Evolutionary conservation across 805 yeast species (phyloP).

Genomic region (Ogataea siamensis): DNA sequence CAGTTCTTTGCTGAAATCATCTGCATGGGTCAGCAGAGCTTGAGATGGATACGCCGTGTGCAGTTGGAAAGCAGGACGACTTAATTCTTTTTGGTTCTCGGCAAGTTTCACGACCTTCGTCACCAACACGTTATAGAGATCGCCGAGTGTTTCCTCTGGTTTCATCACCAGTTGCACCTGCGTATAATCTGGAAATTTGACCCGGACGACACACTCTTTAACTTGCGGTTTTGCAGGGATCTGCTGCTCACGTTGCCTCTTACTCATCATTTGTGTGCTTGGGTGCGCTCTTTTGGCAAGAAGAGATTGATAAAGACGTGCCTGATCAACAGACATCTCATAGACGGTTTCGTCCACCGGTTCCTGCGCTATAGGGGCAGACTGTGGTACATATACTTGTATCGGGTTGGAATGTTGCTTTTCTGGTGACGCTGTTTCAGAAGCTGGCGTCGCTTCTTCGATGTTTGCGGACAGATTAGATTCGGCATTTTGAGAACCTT

Average conservation of each 20-base stretch:
- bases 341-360: slow-evolving; percentile 37
- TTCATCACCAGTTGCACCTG: slow-evolving; percentile 49
- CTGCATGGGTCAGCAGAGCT: slow-evolving; percentile 24
- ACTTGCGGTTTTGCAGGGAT: slow-evolving; percentile 28
- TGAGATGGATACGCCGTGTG: slow-evolving; percentile 49
- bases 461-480: no score
- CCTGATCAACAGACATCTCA: slow-evolving; percentile 52
- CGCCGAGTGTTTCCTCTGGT: slow-evolving; percentile 39
- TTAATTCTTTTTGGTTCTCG: slow-evolving; percentile 23
- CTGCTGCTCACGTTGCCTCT: slow-evolving; percentile 35
- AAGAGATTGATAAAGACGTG: slow-evolving; percentile 50
- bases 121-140: slow-evolving; percentile 23
- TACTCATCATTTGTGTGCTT: slow-evolving; percentile 26
- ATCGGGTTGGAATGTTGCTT: slow-evolving; percentile 1
- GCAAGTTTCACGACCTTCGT: slow-evolving; percentile 32
- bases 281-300: slow-evolving; percentile 42
- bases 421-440: neutral
- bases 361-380: slow-evolving; percentile 5
- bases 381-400: slow-evolving; percentile 9
- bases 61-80: slow-evolving; percentile 31
- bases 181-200: slow-evolving; percentile 58
- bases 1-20: slow-evolving; percentile 31
- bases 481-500: no score
- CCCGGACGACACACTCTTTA: slow-evolving; percentile 42
- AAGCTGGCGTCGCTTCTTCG: neutral